Evolutionary conservation across 192 early-diverging fungal species (phyloP).

Genomic region (Chytriomyces confervae): DNA sequence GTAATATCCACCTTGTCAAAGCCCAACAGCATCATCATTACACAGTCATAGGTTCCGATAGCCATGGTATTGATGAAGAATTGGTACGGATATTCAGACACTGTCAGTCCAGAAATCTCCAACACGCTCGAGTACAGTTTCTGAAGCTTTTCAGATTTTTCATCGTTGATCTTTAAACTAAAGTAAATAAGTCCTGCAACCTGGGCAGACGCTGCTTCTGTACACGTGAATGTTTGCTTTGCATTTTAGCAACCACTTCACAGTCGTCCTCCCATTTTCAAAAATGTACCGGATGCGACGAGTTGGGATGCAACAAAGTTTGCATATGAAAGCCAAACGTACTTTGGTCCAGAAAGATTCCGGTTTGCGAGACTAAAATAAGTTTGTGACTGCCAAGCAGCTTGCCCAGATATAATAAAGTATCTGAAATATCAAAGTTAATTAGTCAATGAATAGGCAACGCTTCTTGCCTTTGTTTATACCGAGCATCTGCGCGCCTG

Average conservation of each 20-base stretch:
- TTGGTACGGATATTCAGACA: background rate
- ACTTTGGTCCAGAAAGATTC: background rate
- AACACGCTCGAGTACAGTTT: background rate
- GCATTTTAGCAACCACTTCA: background rate
- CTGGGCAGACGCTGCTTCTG: background rate
- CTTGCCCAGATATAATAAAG: background rate
- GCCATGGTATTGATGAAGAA: background rate
- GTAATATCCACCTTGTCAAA: constrained; percentile 23
- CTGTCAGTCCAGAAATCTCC: background rate
- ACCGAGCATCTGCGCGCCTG: no score
- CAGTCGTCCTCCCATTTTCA: background rate
- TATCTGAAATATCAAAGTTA: background rate
- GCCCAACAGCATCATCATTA: constrained; percentile 25
- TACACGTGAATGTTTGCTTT: background rate
- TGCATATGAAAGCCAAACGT: constrained; percentile 2
- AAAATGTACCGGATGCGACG: background rate
- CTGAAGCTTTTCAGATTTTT: background rate
- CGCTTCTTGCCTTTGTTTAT: background rate
- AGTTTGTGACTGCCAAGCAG: background rate
- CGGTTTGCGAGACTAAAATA: background rate
- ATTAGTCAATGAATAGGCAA: background rate
- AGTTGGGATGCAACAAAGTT: background rate
- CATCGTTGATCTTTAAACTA: background rate
- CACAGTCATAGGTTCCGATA: constrained; percentile 6
- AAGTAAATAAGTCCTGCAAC: background rate